Conservation (phyloP, 2,329 filamentous ascomycete species). For the Tolypocladium pustulatum region DNA sequence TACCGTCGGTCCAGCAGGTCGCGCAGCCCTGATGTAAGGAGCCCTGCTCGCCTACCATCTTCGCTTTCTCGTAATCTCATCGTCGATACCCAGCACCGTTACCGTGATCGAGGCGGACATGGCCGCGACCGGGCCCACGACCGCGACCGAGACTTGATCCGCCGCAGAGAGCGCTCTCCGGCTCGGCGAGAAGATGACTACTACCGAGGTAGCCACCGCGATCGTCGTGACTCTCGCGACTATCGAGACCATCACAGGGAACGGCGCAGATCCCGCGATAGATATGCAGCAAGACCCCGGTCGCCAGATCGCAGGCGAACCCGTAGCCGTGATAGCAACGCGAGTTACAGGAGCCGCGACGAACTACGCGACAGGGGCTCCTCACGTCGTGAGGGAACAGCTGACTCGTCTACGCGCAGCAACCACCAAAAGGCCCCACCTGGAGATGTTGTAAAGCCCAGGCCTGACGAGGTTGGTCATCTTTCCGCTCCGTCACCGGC, state of each 20-base stretch:
- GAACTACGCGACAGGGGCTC: conserved; percentile 58
- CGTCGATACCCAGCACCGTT: conserved; percentile 38
- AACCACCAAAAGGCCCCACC: conserved; percentile 43
- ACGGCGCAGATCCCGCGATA: conserved; percentile 53
- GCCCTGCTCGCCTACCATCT: conserved; percentile 4
- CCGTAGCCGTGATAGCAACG: conserved; percentile 49
- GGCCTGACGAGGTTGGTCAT: conserved; percentile 46
- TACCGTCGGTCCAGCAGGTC: conserved; percentile 48
- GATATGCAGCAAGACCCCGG: conserved; percentile 46
- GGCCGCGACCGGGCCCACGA: conserved; percentile 29
- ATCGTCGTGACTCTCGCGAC: conserved; percentile 23
- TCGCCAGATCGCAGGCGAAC: conserved; percentile 50
- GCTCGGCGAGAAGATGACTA: conserved; percentile 56
- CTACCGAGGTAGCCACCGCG: conserved; percentile 50
- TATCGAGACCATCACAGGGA: conserved; percentile 34
- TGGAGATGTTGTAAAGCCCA: conserved; percentile 36
- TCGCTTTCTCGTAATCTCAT: conserved; percentile 22
- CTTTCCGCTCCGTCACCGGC: background rate
- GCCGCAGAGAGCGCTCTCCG: conserved; percentile 61
- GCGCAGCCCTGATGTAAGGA: conserved; percentile 52
- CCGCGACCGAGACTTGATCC: conserved; percentile 44
- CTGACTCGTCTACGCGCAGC: conserved; percentile 57
- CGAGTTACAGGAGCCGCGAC: conserved; percentile 63
- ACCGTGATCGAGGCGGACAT: conserved; percentile 40
- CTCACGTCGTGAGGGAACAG: conserved; percentile 57